Conservation (phyloP, 108 stramenopile genomes). For the Discostella stelligeroides region DNA sequence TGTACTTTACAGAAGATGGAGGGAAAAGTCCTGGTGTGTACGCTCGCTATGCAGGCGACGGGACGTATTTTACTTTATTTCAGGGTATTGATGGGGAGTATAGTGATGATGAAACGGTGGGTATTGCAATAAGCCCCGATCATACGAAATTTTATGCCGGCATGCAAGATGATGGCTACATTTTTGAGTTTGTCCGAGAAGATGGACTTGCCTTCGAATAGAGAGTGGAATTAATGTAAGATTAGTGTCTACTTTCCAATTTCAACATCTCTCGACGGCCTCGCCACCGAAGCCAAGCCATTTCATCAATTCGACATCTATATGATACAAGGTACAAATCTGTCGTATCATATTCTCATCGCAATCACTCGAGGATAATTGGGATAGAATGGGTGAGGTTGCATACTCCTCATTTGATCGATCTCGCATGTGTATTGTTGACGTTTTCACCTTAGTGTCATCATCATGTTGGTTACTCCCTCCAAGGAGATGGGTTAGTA, state of each 20-base stretch:
- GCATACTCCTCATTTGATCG: slow-evolving; percentile 25
- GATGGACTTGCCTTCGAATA: no score
- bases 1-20: slow-evolving; percentile 65
- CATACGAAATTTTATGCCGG: slow-evolving; percentile 58
- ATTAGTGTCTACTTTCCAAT: no score
- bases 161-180: slow-evolving; percentile 46
- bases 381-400: slow-evolving; percentile 36
- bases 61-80: slow-evolving; percentile 46
- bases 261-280: slow-evolving; percentile 22
- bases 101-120: slow-evolving; percentile 51
- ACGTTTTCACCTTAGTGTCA: not conserved
- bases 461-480: not conserved
- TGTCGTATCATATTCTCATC: slow-evolving; percentile 25
- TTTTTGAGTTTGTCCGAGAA: no score
- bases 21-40: slow-evolving; percentile 49
- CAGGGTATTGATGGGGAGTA: slow-evolving; percentile 14
- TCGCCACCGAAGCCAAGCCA: slow-evolving; percentile 27
- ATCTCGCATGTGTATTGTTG: slow-evolving; percentile 24
- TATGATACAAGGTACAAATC: slow-evolving; percentile 24
- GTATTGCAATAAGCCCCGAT: slow-evolving; percentile 65
- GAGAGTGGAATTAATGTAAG: no score
- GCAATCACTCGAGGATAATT: slow-evolving; percentile 28
- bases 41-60: slow-evolving; percentile 33
- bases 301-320: slow-evolving; percentile 39
- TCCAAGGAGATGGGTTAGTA: slow-evolving; percentile 10